Base-by-base conservation (phyloP, 441 rosid species). In the Breynia disticha region DNA sequence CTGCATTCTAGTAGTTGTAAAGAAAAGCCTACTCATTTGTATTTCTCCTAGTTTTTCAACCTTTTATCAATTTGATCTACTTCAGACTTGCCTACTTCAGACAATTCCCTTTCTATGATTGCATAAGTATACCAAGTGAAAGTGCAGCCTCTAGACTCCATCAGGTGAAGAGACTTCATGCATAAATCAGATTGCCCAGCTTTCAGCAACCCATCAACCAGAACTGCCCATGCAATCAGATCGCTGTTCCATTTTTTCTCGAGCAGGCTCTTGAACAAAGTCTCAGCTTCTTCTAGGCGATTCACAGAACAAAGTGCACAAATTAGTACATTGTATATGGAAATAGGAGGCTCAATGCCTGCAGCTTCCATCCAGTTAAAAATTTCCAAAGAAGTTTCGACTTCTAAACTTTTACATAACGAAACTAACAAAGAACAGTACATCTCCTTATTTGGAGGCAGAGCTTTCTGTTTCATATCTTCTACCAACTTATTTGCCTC, bases 161-260 rank as follows among this genome's bases (percentile, higher is more conserved):
- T 72, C n/a, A 79, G 57, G 65, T 63, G 49, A 46, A 78, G 73
- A 72, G 78, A 69, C 67, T 69, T 66, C 68, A 74, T 66, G 64
- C 80, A 72, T 19, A 71, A 32, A 67, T 74, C 75, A 15, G 72
- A 43, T 21, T 71, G 44, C 60, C 80, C 80, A 66, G 59, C 68
- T 61, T 70, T 72, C 56, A 80, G 55, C 62, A 82, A 67, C 53
- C 90, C 90, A 71, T 80, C 90, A 60, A 76, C 32, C 68, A 82
- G 62, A 37, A 82, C 76, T 18, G 77, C 71, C 90, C 90, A 80
- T 55, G 74, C 78, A 72, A 82, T 69, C 70, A 80, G 79, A 68
- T 78, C 80, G 53, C 59, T 24, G 55, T 69, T 74, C 77, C 66
- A 66, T 52, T 72, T 59, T 54, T 77, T 60, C 57, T 55, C 65